Evolutionary conservation across 2,329 filamentous ascomycete species (phyloP), one percentile per base, ranked within the genome.

Genomic region (Chrysoporthe puriensis): DNA sequence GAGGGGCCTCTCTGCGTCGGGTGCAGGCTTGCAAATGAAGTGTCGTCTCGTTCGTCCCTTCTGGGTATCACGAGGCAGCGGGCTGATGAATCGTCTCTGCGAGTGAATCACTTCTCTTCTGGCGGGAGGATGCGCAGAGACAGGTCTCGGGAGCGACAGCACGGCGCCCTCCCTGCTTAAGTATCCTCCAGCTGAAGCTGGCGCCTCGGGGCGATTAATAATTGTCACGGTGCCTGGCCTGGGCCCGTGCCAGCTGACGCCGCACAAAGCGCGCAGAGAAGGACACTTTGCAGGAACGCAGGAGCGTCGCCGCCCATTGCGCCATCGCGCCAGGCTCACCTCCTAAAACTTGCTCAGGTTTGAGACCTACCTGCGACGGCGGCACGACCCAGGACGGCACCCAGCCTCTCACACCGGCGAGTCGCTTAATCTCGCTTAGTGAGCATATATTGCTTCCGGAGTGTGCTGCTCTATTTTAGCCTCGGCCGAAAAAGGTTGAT

Each of bases 291-390:
- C 40, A 44, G 21, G 21, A 52, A 52, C 48, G 26, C 48, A 54
- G 36, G 36, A 40, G 36, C 36, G 36, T 5, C 9, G 36, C 6
- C 50, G 14, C 21, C 13, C 57, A 60, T 68, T 66, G n/a, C 66
- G 63, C 66, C 66, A 68, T 64, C 34, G 16, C 16, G 32, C 21
- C 54, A 21, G 7, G 16, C 26, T 14, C 18, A 11, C 56, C 26
- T 57, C 26, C 48, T 67, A 66, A 68, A 68, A 68, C 66, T 62
- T 68, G 66, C 66, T 68, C 66, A 66, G 50, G 40, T 52, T 62
- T 63, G 58, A 61, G 56, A 62, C 57, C 26, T 57, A 57, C 16
- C 42, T 46, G 21, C 48, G 62, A 60, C 59, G 7, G 18, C 26
- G 44, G 46, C 21, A 14, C 36, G 36, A 9, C 36, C 36, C 36